Base-by-base conservation (phyloP, 78 protist genomes). In the Fonticula alba region DNA sequence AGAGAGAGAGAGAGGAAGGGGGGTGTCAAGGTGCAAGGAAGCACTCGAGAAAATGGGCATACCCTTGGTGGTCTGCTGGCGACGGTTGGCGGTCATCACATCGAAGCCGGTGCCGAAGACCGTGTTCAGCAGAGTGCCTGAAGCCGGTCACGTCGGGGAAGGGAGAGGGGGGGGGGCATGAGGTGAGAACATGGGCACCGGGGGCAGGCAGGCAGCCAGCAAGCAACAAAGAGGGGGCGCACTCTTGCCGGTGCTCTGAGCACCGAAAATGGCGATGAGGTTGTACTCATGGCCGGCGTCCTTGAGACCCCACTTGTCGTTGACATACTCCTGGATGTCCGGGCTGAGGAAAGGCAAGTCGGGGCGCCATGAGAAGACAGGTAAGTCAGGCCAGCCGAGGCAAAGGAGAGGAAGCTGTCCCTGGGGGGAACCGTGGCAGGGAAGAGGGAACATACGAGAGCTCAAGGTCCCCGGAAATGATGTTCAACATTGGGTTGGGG, bases 171-270 rank as follows among this genome's bases (percentile, higher is more conserved):
- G 58, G 3, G 2, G 19, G 2, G 2, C 3, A 3, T 2, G n/a
- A 11, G 14, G 4, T 49, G 20, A 6, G 17, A 14, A 11, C 32
- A 4, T 62, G 6, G 7, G 13, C 35, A 67, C 31, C 10, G 24
- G 46, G 46, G 47, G 6, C 9, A 11, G 5, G n/a, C 11, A 47
- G 6, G 2, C 53, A 19, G 22, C 4, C 36, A 3, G 3, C 27
- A 11, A 14, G 3, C 46, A 13, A 1, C 0, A 4, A n/a, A 4
- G 1, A 20, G 62, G 31, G 4, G 10, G 5, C 62, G 22, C 35
- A 55, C 82, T 74, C 54, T 89, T 89, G 10, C 95, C 95, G 37
- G 81, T 69, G 55, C 81, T 69, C 68, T 89, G 95, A 43, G 83
- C 74, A 19, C 95, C 95, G 0, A 89, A 55, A 32, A 89, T 80